Conservation (phyloP, 805 yeast genomes). For the Candida parachauliodes region DNA sequence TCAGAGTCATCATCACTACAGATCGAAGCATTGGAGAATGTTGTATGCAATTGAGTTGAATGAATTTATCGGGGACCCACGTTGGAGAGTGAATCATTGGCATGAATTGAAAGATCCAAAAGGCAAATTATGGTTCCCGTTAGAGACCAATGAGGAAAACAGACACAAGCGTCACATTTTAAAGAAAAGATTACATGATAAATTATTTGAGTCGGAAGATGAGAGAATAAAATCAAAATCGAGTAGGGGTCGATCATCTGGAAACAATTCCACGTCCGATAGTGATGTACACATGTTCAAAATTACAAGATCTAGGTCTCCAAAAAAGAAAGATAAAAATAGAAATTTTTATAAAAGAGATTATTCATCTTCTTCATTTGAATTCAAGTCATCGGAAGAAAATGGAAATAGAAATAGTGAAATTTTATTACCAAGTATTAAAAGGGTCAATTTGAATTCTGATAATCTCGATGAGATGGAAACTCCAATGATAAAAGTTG, state of each 20-base stretch:
- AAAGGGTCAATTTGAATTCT: constrained; percentile 5
- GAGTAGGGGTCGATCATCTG: constrained; percentile 13
- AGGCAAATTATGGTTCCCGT: constrained; percentile 54
- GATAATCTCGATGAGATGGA: neutral
- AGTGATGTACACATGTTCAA: constrained; percentile 7
- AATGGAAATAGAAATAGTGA: constrained; percentile 7
- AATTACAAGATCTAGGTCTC: constrained; percentile 6
- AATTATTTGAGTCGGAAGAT: constrained; percentile 19
- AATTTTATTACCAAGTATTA: constrained; percentile 7
- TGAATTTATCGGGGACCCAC: constrained; percentile 53
- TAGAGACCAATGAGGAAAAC: neutral
- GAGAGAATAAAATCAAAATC: constrained; percentile 7
- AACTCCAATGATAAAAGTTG: neutral
- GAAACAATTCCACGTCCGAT: constrained; percentile 20
- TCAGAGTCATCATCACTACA: constrained; percentile 12
- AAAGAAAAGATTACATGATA: constrained; percentile 27
- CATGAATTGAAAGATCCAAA: constrained; percentile 42
- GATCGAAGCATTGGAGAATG: constrained; percentile 32
- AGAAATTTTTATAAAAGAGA: constrained; percentile 6
- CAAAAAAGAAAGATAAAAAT: constrained; percentile 6
- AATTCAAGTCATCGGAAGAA: constrained; percentile 3
- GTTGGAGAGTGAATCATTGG: constrained; percentile 60
- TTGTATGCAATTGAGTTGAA: constrained; percentile 64
- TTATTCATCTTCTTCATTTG: neutral
- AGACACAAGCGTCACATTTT: constrained; percentile 4